Conservation (phyloP, 2,329 filamentous ascomycete species). For the Trichophyton verrucosum region DNA sequence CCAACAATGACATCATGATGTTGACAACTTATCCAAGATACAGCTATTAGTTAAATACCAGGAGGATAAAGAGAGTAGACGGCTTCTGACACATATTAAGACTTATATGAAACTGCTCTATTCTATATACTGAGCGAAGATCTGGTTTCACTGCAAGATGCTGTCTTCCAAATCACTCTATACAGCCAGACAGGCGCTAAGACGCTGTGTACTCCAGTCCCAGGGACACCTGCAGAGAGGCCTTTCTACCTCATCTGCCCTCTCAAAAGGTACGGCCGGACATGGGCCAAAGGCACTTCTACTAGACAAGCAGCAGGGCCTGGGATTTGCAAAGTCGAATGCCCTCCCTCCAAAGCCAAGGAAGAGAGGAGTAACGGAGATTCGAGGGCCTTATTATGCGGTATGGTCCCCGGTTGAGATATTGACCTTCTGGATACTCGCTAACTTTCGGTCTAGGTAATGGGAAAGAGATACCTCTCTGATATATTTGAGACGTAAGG, state of each 20-base stretch:
- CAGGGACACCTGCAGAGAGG: not conserved
- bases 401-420: conserved; percentile 17
- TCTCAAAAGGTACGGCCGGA: not conserved
- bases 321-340: conserved; percentile 42
- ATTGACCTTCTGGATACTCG: not conserved
- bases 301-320: conserved; percentile 38
- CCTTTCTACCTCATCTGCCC: not conserved
- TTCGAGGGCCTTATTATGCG: conserved; percentile 44
- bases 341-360: conserved; percentile 38
- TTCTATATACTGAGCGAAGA: not conserved
- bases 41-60: not conserved
- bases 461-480: conserved; percentile 41
- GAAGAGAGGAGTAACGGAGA: conserved; percentile 41
- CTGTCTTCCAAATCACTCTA: not conserved
- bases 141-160: not conserved
- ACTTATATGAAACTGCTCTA: not conserved
- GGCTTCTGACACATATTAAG: no score
- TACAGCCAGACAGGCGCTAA: not conserved
- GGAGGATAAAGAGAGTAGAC: not conserved
- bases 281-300: conserved; percentile 27
- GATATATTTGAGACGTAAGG: conserved; percentile 43
- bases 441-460: conserved; percentile 23
- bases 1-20: not conserved
- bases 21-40: not conserved
- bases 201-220: not conserved